Evolutionary conservation across 805 yeast species (phyloP).

Genomic region (Hanseniaspora hatyaiensis): DNA sequence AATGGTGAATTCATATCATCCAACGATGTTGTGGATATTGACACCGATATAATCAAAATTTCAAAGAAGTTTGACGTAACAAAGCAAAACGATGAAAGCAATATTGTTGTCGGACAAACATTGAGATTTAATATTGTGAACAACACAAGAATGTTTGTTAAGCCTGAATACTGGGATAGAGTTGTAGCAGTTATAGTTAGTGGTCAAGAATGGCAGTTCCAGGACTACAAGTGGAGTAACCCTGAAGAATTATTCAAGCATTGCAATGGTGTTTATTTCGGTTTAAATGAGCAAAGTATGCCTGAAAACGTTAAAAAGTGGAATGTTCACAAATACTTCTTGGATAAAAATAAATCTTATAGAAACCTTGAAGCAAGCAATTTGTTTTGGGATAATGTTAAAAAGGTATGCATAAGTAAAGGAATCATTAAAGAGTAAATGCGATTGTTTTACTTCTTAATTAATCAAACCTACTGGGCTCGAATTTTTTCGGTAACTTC

Average conservation of each 20-base stretch:
- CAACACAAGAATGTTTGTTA: slow-evolving; percentile 72
- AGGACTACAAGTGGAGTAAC: slow-evolving; percentile 68
- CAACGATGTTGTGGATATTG: slow-evolving; percentile 29
- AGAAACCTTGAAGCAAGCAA: slow-evolving; percentile 80
- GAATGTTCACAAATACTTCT: slow-evolving; percentile 70
- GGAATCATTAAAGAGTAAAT: slow-evolving; percentile 33
- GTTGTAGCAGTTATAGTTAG: slow-evolving; percentile 92
- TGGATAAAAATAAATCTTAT: slow-evolving; percentile 76
- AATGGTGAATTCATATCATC: slow-evolving; percentile 55
- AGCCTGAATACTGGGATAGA: slow-evolving; percentile 96
- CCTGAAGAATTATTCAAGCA: slow-evolving; percentile 74
- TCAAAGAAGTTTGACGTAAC: slow-evolving; percentile 28
- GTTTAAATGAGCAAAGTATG: slow-evolving; percentile 64
- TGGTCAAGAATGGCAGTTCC: slow-evolving; percentile 96
- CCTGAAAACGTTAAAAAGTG: slow-evolving; percentile 70
- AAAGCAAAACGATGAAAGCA: slow-evolving; percentile 26
- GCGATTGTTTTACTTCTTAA: neutral
- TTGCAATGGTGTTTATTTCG: slow-evolving; percentile 69
- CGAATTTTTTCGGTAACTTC: neutral
- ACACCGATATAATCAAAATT: slow-evolving; percentile 26
- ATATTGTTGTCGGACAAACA: slow-evolving; percentile 37
- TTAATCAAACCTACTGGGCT: no score
- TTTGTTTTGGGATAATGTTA: slow-evolving; percentile 74
- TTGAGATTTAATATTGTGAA: slow-evolving; percentile 55
- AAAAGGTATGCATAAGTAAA: slow-evolving; percentile 54